Evolutionary conservation across 2,329 filamentous ascomycete genomes (phyloP).

Genomic region (Calonectria ilicicola): DNA sequence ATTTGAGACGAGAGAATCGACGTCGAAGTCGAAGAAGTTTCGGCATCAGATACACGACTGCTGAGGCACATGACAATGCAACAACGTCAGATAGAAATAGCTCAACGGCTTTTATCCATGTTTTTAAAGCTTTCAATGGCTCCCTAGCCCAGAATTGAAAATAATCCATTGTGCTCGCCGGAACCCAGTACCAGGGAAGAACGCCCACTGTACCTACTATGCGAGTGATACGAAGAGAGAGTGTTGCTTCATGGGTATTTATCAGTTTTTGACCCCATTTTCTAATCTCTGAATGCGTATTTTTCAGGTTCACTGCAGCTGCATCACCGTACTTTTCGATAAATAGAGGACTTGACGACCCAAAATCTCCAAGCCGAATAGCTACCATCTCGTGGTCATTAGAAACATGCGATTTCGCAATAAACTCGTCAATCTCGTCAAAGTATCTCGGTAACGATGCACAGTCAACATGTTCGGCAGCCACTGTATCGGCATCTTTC

Average conservation of each 20-base stretch:
- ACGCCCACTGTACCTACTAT: slow-evolving; percentile 37
- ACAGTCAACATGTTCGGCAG: slow-evolving; percentile 35
- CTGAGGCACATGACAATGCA: slow-evolving; percentile 17
- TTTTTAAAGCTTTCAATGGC: slow-evolving; percentile 20
- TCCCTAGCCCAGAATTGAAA: slow-evolving; percentile 31
- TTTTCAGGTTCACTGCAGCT: slow-evolving; percentile 16
- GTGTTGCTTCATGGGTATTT: slow-evolving; percentile 5
- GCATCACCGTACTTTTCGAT: not conserved
- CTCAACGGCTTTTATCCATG: slow-evolving; percentile 3
- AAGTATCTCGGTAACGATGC: slow-evolving; percentile 37
- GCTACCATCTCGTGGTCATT: slow-evolving; percentile 1
- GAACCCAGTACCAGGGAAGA: slow-evolving; percentile 42
- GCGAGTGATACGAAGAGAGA: slow-evolving; percentile 31
- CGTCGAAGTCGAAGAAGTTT: not conserved
- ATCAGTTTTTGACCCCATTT: slow-evolving; percentile 31
- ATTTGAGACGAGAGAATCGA: not conserved
- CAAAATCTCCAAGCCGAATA: slow-evolving; percentile 37
- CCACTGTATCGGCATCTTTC: not conserved
- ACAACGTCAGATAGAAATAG: slow-evolving; percentile 8
- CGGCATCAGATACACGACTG: not conserved
- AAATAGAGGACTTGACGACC: slow-evolving; percentile 28
- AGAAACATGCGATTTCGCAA: slow-evolving; percentile 4
- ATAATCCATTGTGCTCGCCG: slow-evolving; percentile 28
- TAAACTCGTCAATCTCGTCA: slow-evolving; percentile 41
- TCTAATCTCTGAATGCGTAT: not conserved